These are phyloP conservation scores for Dactylellina sp. DNA, from an alignment of 2,329 filamentous ascomycete species.

Conservation along the genomic window DNA sequence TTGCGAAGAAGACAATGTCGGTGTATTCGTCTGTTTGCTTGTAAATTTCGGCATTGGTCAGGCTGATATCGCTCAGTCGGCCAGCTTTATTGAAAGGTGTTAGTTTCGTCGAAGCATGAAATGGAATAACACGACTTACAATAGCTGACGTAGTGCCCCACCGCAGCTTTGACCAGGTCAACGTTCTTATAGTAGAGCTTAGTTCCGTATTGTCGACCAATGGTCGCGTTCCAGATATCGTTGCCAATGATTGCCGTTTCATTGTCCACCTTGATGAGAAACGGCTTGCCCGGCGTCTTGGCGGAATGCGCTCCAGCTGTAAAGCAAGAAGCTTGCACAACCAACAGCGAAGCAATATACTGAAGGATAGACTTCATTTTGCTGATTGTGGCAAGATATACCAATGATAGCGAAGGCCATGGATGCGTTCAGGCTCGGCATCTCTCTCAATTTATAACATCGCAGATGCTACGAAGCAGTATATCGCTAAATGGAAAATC, in stretches of 20 bases:
- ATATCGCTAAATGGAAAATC: background rate
- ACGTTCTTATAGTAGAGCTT: constrained; percentile 65
- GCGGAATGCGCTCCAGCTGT: background rate
- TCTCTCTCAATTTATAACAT: background rate
- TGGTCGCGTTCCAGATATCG: constrained; percentile 17
- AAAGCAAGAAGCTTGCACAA: background rate
- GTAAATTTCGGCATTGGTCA: constrained; percentile 66
- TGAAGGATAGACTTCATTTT: background rate
- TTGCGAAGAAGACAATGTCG: constrained; percentile 67
- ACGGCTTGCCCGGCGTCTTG: constrained; percentile 8
- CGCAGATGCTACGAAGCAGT: background rate
- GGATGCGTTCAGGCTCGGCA: background rate
- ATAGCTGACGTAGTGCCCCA: constrained; percentile 66
- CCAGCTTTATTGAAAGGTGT: constrained; percentile 63
- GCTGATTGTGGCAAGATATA: background rate
- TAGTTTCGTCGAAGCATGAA: constrained; percentile 23
- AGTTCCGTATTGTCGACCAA: constrained; percentile 59
- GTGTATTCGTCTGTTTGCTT: constrained; percentile 65
- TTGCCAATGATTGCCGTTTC: constrained; percentile 21
- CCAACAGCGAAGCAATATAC: background rate
- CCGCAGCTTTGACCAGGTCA: constrained; percentile 65
- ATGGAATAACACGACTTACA: constrained; percentile 61
- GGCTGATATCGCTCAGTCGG: constrained; percentile 66
- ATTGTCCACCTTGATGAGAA: constrained; percentile 16
- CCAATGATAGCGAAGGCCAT: background rate